Conservation (phyloP, 2,329 filamentous ascomycete genomes). For the Claviceps arundinis region DNA sequence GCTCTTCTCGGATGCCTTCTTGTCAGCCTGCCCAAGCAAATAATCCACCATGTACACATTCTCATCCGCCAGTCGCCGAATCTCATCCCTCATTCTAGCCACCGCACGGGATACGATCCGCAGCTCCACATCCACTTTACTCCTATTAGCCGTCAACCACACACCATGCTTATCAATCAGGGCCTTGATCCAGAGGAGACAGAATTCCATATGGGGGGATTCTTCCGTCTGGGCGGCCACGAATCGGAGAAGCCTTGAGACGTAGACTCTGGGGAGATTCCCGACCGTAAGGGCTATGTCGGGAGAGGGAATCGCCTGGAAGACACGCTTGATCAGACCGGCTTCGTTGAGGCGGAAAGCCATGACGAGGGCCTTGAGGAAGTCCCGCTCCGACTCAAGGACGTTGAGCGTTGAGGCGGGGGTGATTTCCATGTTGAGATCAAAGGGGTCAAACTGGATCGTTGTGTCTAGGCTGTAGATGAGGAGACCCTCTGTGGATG, state of each 20-base stretch:
- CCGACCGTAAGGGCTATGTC: slow-evolving; percentile 69
- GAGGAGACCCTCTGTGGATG: slow-evolving; percentile 84
- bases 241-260: slow-evolving; percentile 72
- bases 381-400: slow-evolving; percentile 57
- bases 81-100: slow-evolving; percentile 65
- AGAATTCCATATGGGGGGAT: slow-evolving; percentile 89
- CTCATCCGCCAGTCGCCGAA: slow-evolving; percentile 71
- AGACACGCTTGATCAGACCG: slow-evolving; percentile 69
- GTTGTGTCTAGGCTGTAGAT: slow-evolving; percentile 83
- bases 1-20: slow-evolving; percentile 3
- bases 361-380: slow-evolving; percentile 90
- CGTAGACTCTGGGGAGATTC: slow-evolving; percentile 71
- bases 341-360: slow-evolving; percentile 88
- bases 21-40: slow-evolving; percentile 41
- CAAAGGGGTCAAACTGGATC: slow-evolving; percentile 86
- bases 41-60: slow-evolving; percentile 87
- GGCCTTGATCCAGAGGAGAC: slow-evolving; percentile 81
- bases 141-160: slow-evolving; percentile 69
- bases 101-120: slow-evolving; percentile 72
- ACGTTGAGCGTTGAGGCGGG: slow-evolving; percentile 67
- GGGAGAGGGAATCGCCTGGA: slow-evolving; percentile 63
- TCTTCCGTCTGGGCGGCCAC: slow-evolving; percentile 80
- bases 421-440: slow-evolving; percentile 88
- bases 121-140: slow-evolving; percentile 71
- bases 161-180: slow-evolving; percentile 70